Evolutionary conservation across 176 grass and related monocot genomes (phyloP), one percentile per base, ranked within the genome.

Genomic region (Ensete ventricosum): DNA sequence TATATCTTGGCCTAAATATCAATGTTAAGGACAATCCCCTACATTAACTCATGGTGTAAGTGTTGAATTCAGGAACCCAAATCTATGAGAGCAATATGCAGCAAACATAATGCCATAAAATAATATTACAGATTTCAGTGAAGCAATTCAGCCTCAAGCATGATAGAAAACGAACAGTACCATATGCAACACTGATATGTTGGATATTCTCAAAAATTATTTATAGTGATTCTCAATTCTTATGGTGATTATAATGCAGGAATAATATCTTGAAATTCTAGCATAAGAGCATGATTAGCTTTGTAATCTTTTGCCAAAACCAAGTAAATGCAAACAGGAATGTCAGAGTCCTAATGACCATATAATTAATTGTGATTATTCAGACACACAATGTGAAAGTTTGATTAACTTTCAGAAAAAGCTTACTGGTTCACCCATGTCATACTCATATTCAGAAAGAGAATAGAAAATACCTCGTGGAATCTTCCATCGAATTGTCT

Each of bases 391-490:
- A 29, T 67, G 26, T 0, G 14, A 67, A 67, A 34, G 2, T 14
- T 67, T 67, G 26, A 67, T 67, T 67, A 29, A 14, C 6, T 25
- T 67, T n/a, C 49, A 19, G 25, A 58, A 17, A 14, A 51, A 27
- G 50, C 23, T 48, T 63, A 12, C 65, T 26, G 52, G 69, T 16
- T 11, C 34, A 76, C 48, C 66, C 77, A 67, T 62, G 26, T 77
- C 60, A 17, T 54, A 73, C 69, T 60, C 65, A 81, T 73, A 84
- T 71, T 27, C 64, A 66, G 79, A 76, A 49, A 85, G 74, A 74
- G 53, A 62, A 62, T 62, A 57, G 69, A 79, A 82, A 89, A 64
- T 99, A 99, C 95, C 95, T 99, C 88, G 88, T 77, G 95, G 95
- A 81, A 84, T 81, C 54, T 69, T 84, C 95, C 95, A 99, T 64